Conservation (phyloP, 495 filamentous ascomycete genomes). For the Aspergillus taichungensis region DNA sequence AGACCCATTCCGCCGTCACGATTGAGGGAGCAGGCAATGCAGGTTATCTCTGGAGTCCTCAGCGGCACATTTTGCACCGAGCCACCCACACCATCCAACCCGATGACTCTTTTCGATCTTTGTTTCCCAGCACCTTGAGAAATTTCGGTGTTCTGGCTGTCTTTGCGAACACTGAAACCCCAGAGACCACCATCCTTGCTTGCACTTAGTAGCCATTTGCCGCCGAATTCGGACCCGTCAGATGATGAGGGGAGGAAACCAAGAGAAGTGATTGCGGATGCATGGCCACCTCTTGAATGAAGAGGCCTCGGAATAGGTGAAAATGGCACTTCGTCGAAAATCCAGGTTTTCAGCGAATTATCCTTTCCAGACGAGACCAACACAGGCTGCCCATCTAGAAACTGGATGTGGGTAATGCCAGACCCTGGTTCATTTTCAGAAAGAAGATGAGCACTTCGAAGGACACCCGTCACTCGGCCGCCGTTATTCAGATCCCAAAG, state of each 20-base stretch:
- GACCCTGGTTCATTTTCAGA: slow-evolving; percentile 45
- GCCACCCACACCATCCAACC: slow-evolving; percentile 22
- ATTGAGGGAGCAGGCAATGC: slow-evolving; percentile 81
- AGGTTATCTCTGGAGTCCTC: slow-evolving; percentile 83
- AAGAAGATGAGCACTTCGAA: slow-evolving; percentile 78
- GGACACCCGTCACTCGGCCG: slow-evolving; percentile 68
- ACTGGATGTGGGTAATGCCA: slow-evolving; percentile 72
- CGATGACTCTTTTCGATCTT: slow-evolving; percentile 71
- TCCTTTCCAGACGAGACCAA: slow-evolving; percentile 84
- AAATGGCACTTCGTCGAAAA: slow-evolving; percentile 82
- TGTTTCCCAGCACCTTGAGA: slow-evolving; percentile 78
- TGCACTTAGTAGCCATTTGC: slow-evolving; percentile 91
- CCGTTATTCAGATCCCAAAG: slow-evolving; percentile 93
- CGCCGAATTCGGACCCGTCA: slow-evolving; percentile 75
- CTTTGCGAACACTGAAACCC: slow-evolving; percentile 89
- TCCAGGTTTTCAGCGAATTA: slow-evolving; percentile 91
- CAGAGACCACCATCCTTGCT: slow-evolving; percentile 83
- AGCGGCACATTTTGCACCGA: slow-evolving; percentile 40
- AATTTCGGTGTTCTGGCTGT: slow-evolving; percentile 88
- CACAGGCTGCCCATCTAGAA: slow-evolving; percentile 83
- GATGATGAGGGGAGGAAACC: slow-evolving; percentile 77
- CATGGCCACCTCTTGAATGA: slow-evolving; percentile 79
- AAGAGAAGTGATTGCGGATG: slow-evolving; percentile 69
- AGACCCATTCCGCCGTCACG: slow-evolving; percentile 87
- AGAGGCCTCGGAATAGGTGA: slow-evolving; percentile 75